A percentile compares a stretch with the other conserved stretches of the same genome.
These are phyloP conservation scores for Ruellia speciosa DNA, from an alignment of 305 asterid species.

Conservation along the genomic window DNA sequence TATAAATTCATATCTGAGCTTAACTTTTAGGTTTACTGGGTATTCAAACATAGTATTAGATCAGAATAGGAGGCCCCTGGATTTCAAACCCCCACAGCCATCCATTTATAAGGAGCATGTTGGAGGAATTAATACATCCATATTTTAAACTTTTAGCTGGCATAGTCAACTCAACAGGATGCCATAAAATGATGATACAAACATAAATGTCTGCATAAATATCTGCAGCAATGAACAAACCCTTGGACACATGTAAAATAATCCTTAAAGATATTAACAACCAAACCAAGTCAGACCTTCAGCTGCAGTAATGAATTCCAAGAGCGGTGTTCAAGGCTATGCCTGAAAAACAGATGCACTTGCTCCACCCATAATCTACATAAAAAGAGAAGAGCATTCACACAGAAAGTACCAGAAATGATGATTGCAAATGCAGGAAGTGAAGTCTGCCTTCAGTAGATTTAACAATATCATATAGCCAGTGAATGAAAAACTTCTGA, in stretches of 20 bases:
- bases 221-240: background rate
- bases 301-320: constrained; percentile 58
- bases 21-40: too few species aligned
- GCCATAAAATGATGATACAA: too few species aligned
- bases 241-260: background rate
- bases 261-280: constrained; percentile 15
- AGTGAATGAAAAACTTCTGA: background rate
- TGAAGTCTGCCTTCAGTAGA: constrained; percentile 1
- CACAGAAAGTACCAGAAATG: constrained; percentile 12
- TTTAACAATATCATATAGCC: constrained; percentile 11
- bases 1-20: too few species aligned
- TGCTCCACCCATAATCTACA: constrained; percentile 77
- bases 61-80: too few species aligned
- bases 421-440: constrained; percentile 4
- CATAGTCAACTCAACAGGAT: too few species aligned
- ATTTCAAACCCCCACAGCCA: too few species aligned
- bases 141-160: too few species aligned
- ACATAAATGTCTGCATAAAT: too few species aligned
- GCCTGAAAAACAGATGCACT: constrained; percentile 53
- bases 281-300: constrained; percentile 40
- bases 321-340: constrained; percentile 43
- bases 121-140: too few species aligned
- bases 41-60: too few species aligned
- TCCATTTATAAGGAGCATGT: too few species aligned
- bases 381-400: constrained; percentile 15